A percentile compares a stretch with the other conserved stretches of the same genome.
phyloP scores from a whole-genome alignment of 768 basidiomycete species.

The Tulasnella sp. region DNA sequence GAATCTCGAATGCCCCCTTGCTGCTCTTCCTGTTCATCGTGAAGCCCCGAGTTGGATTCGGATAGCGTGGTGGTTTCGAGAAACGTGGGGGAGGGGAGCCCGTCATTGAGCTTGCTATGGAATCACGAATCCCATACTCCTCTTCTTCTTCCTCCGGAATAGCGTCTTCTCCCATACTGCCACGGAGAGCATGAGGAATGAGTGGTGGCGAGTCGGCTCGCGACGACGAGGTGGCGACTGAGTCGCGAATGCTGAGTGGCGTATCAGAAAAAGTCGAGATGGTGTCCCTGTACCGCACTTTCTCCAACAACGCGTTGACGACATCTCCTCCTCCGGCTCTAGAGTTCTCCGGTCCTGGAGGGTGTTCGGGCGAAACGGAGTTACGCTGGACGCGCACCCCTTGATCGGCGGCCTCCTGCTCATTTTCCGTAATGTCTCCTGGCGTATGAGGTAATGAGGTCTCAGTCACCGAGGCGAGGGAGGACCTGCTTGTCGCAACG shows the following conservation, averaged over 20 bases:
- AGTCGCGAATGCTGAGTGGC: neutral
- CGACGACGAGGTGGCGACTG: neutral
- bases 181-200: neutral
- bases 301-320: neutral
- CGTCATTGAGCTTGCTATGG: neutral
- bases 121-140: neutral
- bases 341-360: neutral
- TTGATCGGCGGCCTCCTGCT: constrained; percentile 14
- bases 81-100: neutral
- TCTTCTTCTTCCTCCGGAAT: neutral
- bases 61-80: neutral
- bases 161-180: neutral
- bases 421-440: constrained; percentile 15
- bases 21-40: neutral
- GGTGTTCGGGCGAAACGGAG: neutral
- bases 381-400: constrained; percentile 11
- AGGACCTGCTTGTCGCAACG: neutral
- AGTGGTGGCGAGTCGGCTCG: neutral
- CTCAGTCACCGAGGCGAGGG: constrained; percentile 7
- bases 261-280: neutral
- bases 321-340: neutral
- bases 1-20: neutral
- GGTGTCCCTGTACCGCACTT: constrained; percentile 1
- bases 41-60: neutral
- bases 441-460: constrained; percentile 23